Evolutionary conservation across 2,329 filamentous ascomycete genomes (phyloP).

Genomic region (Alternaria arborescens): DNA sequence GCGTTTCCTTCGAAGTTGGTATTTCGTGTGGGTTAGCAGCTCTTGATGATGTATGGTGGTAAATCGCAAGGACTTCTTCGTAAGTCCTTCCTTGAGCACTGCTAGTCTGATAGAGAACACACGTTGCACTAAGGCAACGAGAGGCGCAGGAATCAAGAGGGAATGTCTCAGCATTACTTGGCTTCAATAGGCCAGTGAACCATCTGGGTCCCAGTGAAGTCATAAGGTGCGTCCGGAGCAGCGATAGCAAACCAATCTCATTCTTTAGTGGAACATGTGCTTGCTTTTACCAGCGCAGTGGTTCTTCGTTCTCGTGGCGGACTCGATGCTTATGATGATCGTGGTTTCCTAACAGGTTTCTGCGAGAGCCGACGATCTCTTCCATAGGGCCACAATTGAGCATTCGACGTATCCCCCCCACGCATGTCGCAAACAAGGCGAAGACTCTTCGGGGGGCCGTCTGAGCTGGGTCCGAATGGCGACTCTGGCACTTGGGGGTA

Average conservation of each 20-base stretch:
- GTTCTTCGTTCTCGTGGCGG: conserved; percentile 1
- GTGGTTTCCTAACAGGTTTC: not conserved
- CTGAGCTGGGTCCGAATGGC: not conserved
- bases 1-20: not conserved
- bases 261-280: conserved; percentile 4
- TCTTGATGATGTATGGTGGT: not conserved
- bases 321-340: not conserved
- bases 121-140: conserved; percentile 5
- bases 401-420: not conserved
- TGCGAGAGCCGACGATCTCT: not conserved
- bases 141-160: not conserved
- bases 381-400: not conserved
- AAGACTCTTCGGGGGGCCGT: not conserved
- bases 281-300: conserved; percentile 4
- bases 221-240: conserved; percentile 2
- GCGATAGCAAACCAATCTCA: conserved; percentile 1
- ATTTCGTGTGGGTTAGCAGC: not conserved
- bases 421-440: not conserved
- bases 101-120: not conserved
- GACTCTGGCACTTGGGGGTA: not conserved
- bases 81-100: not conserved
- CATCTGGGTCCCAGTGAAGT: conserved; percentile 10
- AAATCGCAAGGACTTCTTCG: not conserved
- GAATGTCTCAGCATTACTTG: conserved; percentile 6
- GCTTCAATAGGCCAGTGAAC: not conserved